Evolutionary conservation across 768 basidiomycete species (phyloP).

Genomic region (Asterophora lycoperdoides): DNA sequence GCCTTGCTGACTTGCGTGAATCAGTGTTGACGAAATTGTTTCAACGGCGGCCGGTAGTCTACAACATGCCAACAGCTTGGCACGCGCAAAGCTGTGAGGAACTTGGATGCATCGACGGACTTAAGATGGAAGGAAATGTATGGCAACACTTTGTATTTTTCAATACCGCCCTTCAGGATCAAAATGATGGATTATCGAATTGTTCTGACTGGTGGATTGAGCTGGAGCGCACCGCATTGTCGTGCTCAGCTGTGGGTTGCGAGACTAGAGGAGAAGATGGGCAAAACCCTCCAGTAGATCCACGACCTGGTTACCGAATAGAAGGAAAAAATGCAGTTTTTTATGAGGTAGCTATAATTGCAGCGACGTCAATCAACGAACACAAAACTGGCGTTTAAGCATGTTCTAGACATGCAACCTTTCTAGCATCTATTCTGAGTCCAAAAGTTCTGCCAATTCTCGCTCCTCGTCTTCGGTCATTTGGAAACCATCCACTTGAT

Average conservation of each 20-base stretch:
- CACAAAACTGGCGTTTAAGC: background rate
- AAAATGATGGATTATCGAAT: background rate
- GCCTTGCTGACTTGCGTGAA: slow-evolving; percentile 6
- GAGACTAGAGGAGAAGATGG: slow-evolving; percentile 45
- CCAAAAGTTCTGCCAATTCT: slow-evolving; percentile 76
- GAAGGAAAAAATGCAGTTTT: slow-evolving; percentile 43
- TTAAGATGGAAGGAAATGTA: background rate
- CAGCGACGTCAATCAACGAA: background rate
- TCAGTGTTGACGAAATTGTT: slow-evolving; percentile 80
- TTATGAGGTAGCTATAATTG: slow-evolving; percentile 45
- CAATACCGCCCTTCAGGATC: background rate
- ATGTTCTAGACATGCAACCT: background rate
- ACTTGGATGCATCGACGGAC: background rate
- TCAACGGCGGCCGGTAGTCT: slow-evolving; percentile 60
- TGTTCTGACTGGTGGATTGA: slow-evolving; percentile 51
- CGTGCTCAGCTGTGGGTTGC: slow-evolving; percentile 47
- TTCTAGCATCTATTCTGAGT: slow-evolving; percentile 23
- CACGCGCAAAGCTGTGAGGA: slow-evolving; percentile 50
- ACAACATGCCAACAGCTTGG: slow-evolving; percentile 36
- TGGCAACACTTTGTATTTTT: background rate
- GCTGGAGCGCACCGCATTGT: slow-evolving; percentile 45
- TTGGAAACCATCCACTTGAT: slow-evolving; percentile 26
- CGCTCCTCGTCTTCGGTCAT: slow-evolving; percentile 88
- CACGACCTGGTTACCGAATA: slow-evolving; percentile 48
- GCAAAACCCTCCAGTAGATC: slow-evolving; percentile 41